Percentiles rank a stretch among this genome's conserved stretches.
phyloP scores from a whole-genome alignment of 1,284 basidiomycete species.

The Fomitopsis palustris region DNA sequence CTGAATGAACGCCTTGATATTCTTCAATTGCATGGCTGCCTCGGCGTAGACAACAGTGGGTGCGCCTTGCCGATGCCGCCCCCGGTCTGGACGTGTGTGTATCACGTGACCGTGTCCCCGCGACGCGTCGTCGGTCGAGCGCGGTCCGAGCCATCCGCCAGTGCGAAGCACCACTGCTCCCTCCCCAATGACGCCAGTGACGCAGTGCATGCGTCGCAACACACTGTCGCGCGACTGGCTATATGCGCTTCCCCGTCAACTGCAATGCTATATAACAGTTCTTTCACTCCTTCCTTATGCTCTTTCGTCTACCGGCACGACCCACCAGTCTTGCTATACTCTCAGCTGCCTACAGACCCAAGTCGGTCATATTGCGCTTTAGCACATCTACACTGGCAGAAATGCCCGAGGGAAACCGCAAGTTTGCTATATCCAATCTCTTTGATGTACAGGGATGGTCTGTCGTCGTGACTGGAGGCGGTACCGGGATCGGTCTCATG shows the following conservation, averaged over 20 bases:
- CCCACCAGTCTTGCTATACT: neutral
- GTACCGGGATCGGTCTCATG: conserved; percentile 38
- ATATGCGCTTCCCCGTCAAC: neutral
- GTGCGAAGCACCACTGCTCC: no score
- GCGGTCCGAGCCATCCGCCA: no score
- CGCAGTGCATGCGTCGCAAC: no score
- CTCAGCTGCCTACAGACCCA: neutral
- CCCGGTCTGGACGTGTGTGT: no score
- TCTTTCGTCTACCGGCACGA: neutral
- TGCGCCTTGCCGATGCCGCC: no score
- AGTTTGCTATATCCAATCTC: conserved; percentile 22
- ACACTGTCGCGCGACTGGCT: neutral
- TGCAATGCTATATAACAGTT: neutral
- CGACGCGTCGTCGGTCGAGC: no score
- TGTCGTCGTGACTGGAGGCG: conserved; percentile 37
- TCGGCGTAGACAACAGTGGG: no score
- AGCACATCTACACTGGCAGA: neutral
- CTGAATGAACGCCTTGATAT: no score
- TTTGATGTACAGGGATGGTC: conserved; percentile 33
- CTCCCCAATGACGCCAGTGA: no score
- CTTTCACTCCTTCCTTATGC: neutral
- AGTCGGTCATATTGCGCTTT: neutral
- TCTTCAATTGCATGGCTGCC: no score
- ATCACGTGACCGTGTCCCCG: no score
- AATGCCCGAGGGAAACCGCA: conserved; percentile 18